Percentiles rank a stretch among this genome's conserved stretches.
Conservation (phyloP, 2,329 filamentous ascomycete genomes). For the Fusarium sp. region DNA sequence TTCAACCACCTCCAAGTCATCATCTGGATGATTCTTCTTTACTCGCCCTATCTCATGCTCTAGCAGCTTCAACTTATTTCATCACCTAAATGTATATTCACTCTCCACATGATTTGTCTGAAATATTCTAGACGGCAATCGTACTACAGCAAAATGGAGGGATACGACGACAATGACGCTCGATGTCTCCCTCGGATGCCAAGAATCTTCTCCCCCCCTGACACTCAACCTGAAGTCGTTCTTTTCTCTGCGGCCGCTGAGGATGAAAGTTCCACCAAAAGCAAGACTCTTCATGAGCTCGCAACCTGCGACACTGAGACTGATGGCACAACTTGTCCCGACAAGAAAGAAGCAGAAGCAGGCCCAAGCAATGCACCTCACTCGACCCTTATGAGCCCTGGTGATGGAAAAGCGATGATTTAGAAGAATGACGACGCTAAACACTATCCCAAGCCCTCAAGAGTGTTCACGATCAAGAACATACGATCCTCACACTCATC, state of each 20-base stretch:
- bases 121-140: neutral
- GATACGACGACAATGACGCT: constrained; percentile 9
- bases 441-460: constrained; percentile 5
- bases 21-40: neutral
- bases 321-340: neutral
- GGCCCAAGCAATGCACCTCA: neutral
- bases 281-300: neutral
- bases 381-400: constrained; percentile 23
- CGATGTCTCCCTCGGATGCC: constrained; percentile 35
- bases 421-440: constrained; percentile 20
- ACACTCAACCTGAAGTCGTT: constrained; percentile 10
- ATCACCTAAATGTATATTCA: constrained; percentile 9
- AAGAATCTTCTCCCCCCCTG: constrained; percentile 18
- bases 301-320: neutral
- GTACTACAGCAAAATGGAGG: constrained; percentile 31
- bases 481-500: neutral
- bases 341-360: neutral
- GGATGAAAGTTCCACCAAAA: neutral
- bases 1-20: neutral
- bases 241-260: constrained; percentile 11
- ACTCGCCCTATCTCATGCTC: neutral
- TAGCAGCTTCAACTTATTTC: neutral
- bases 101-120: neutral
- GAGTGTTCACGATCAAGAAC: neutral
- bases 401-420: constrained; percentile 9